phyloP scores from a whole-genome alignment of 805 yeast species.

The Debaryomyces maramus region DNA sequence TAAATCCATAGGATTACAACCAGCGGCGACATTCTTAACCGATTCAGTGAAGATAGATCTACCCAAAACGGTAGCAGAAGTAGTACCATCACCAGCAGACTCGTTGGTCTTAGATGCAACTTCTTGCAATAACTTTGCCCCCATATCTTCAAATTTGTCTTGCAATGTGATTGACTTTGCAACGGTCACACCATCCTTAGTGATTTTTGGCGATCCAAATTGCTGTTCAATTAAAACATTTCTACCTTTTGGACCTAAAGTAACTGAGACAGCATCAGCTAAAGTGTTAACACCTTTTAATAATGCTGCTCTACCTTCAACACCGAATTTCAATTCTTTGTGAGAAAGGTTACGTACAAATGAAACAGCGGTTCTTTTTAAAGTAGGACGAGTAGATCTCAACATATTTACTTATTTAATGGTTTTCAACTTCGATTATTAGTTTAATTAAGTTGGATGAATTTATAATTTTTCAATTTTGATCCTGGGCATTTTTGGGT shows the following conservation, averaged over 20 bases:
- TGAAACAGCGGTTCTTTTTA: constrained; percentile 38
- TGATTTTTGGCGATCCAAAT: constrained; percentile 95
- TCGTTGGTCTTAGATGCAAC: constrained; percentile 97
- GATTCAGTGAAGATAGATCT: constrained; percentile 94
- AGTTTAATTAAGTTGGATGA: not conserved
- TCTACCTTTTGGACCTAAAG: constrained; percentile 97
- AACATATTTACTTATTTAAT: constrained; percentile 35
- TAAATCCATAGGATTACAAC: constrained; percentile 97
- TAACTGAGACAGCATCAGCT: constrained; percentile 95
- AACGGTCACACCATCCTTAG: constrained; percentile 98
- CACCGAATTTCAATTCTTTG: constrained; percentile 95
- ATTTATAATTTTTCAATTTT: constrained; percentile 2
- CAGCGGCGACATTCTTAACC: constrained; percentile 96
- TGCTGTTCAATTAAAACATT: constrained; percentile 95
- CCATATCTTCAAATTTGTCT: constrained; percentile 94
- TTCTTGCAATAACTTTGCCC: constrained; percentile 92
- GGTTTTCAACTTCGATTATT: not conserved
- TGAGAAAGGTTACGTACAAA: constrained; percentile 60
- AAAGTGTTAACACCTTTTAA: constrained; percentile 91
- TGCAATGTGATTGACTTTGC: constrained; percentile 80
- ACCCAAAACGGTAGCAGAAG: constrained; percentile 95
- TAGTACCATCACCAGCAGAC: constrained; percentile 98
- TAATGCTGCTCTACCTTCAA: constrained; percentile 94
- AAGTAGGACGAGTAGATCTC: constrained; percentile 48
- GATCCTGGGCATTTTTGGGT: constrained; percentile 1